Base-by-base conservation (phyloP, 768 basidiomycete species). In the Wakefieldia striispora region DNA sequence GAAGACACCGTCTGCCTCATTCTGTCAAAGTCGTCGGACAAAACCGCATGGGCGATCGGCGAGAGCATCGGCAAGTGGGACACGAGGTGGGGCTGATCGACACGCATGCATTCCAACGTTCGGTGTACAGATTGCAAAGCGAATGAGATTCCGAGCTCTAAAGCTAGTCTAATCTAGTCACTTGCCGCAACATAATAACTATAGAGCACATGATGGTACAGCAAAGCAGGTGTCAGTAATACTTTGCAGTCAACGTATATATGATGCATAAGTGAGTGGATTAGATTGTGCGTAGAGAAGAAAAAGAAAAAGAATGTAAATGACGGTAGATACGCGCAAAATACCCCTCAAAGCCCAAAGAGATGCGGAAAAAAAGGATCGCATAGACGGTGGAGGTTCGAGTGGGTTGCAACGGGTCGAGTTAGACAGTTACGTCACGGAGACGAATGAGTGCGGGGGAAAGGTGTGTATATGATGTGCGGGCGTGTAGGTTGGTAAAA, bases 391-490 rank as follows among this genome's bases (percentile, higher is more conserved):
- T 45, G 38, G 35, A 17, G 14, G 27, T 48, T 53, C 43, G 49
- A 40, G 40, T 36, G 44, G 17, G 1, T n/a, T 41, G 45, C 36
- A 13, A 47, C 47, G 35, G 14, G 38, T 41, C 14, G 33, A 23
- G 26, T 56, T 50, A 58, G 41, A 52, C 59, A 39, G 53, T 60
- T 26, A 72, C 68, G 60, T 75, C 75, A 45, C 75, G 73, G 34
- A 75, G 71, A 43, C 75, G 78, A 49, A 77, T 64, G 49, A 75
- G 70, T 23, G 72, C 63, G 4, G 80, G 71, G 1, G 75, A 70
- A 54, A 85, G 74, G 51, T 78, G 80, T n/a, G 78, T 67, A 35
- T 78, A 76, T 19, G 83, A 82, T 65, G 79, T 73, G 58, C 83
- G 79, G 9, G 82, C 82, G 44, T 64, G 70, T 38, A 77, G 75